Conservation (phyloP, 192 early-diverging fungal species). For the Kappamyces sp. region DNA sequence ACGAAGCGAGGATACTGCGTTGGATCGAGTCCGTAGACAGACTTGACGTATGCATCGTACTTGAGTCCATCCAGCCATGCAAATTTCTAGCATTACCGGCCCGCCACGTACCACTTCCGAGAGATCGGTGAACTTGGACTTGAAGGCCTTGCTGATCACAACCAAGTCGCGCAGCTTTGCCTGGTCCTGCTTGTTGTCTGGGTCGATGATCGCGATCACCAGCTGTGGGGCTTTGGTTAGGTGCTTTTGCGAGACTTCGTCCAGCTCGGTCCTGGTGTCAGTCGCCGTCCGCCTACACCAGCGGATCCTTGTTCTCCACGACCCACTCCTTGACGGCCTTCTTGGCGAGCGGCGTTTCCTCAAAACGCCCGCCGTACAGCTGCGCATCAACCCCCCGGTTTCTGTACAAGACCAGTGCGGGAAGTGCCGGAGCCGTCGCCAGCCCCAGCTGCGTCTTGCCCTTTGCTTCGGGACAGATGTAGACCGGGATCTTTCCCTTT, state of each 20-base stretch:
- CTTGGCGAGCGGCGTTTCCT: not conserved
- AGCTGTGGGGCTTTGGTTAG: not conserved
- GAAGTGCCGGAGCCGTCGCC: not conserved
- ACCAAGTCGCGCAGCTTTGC: conserved; percentile 20
- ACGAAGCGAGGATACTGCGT: conserved; percentile 26
- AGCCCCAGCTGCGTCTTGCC: conserved; percentile 11
- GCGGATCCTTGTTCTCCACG: conserved; percentile 11
- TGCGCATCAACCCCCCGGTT: conserved; percentile 7
- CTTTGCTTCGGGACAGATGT: conserved; percentile 16
- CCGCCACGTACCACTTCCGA: not conserved
- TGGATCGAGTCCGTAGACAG: conserved; percentile 34
- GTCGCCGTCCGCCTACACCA: conserved; percentile 10
- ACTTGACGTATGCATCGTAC: conserved; percentile 30
- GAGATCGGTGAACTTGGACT: no score
- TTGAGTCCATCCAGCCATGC: conserved; percentile 39
- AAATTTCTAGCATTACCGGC: conserved; percentile 1
- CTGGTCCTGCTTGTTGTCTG: conserved; percentile 10
- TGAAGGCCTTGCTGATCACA: not conserved
- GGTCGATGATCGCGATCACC: conserved; percentile 1
- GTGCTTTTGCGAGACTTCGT: conserved; percentile 10
- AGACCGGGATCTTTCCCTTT: conserved; percentile 8
- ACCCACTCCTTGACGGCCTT: conserved; percentile 16
- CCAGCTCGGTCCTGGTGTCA: not conserved
- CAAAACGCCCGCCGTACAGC: conserved; percentile 8
- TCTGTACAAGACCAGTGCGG: conserved; percentile 2